A percentile compares a stretch with the other conserved stretches of the same genome.
phyloP scores from a whole-genome alignment of 2,329 filamentous ascomycete species.

The Colletotrichum tamarilloi region DNA sequence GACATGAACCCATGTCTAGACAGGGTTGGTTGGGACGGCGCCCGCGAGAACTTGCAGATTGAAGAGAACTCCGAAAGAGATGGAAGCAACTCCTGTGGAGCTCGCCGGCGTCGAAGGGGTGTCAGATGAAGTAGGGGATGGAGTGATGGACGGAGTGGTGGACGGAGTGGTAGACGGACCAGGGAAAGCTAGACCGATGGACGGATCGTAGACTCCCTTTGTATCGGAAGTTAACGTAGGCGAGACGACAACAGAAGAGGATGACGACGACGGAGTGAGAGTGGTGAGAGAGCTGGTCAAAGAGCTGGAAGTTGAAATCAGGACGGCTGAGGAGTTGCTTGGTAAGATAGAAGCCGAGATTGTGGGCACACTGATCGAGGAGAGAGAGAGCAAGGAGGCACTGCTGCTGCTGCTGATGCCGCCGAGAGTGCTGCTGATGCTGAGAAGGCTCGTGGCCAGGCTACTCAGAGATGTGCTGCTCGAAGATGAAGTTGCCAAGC shows the following conservation, averaged over 20 bases:
- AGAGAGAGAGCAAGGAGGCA: background rate
- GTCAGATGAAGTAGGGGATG: background rate
- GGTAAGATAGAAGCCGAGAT: background rate
- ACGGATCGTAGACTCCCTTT: background rate
- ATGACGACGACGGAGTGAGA: background rate
- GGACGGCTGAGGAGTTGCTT: background rate
- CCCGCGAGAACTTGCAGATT: background rate
- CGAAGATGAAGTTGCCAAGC: background rate
- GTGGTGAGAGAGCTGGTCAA: background rate
- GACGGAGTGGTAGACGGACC: background rate
- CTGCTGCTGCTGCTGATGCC: background rate
- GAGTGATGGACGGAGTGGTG: no score
- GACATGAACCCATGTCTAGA: background rate
- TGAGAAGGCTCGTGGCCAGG: background rate
- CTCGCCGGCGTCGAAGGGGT: background rate
- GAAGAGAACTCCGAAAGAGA: background rate
- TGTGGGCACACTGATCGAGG: background rate
- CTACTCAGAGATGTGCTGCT: background rate
- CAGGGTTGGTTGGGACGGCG: background rate
- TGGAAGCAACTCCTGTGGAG: background rate
- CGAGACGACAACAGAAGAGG: background rate
- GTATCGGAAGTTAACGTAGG: background rate
- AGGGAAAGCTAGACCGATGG: background rate
- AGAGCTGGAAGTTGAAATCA: background rate
- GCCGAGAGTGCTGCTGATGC: background rate